Conservation (phyloP, 1,284 basidiomycete genomes). For the Melampsora abietis-canadensis region DNA sequence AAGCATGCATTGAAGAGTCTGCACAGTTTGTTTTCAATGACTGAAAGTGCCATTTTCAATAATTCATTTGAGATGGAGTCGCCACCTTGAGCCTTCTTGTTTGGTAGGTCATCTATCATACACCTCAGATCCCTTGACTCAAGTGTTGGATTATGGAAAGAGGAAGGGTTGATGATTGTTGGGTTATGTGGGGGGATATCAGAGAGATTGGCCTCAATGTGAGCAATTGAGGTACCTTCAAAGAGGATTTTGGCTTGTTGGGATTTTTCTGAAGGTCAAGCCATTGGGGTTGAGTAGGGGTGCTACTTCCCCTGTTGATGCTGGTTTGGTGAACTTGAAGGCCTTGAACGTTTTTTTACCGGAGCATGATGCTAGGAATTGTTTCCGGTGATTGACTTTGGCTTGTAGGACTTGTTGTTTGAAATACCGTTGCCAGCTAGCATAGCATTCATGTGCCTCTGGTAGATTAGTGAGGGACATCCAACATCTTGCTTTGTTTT, state of each 20-base stretch:
- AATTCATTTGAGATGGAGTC: constrained; percentile 8
- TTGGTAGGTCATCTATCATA: no score
- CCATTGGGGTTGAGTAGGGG: not conserved
- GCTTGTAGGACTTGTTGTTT: not conserved
- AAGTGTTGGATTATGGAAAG: not conserved
- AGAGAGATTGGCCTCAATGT: no score
- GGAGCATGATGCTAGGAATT: constrained; percentile 2
- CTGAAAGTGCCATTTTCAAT: not conserved
- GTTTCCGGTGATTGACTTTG: not conserved
- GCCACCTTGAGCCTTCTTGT: no score
- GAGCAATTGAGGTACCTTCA: no score
- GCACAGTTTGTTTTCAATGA: not conserved
- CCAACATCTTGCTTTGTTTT: constrained; percentile 4
- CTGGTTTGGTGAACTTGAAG: constrained; percentile 13
- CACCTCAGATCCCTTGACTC: no score
- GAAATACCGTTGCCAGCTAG: not conserved
- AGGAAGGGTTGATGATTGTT: no score
- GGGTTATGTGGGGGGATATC: no score
- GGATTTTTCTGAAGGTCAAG: not conserved
- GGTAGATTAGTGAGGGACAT: not conserved
- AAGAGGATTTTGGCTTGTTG: constrained; percentile 13
- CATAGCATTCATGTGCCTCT: not conserved
- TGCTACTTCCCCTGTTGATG: not conserved
- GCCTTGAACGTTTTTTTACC: not conserved
- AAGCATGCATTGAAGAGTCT: no score